Percentiles rank a stretch among this genome's conserved stretches.
Evolutionary conservation across 2,329 filamentous ascomycete species (phyloP).

Genomic region (Pyrenophora tritici-repentis): DNA sequence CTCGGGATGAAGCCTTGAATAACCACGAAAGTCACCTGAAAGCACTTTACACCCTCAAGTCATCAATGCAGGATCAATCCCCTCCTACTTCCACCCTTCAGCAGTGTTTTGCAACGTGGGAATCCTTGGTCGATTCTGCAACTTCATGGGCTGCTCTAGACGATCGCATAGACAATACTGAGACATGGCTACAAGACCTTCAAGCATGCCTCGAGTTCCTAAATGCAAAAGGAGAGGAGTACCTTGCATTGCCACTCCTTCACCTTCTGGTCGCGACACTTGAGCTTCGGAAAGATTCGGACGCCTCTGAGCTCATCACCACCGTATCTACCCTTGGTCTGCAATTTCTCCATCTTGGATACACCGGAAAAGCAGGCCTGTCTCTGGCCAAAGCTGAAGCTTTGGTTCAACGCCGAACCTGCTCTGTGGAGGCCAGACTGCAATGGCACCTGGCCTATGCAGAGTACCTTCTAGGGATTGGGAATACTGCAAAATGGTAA

Average conservation of each 20-base stretch:
- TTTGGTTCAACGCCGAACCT: slow-evolving; percentile 48
- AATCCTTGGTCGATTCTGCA: slow-evolving; percentile 41
- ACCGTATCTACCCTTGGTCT: slow-evolving; percentile 55
- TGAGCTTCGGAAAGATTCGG: slow-evolving; percentile 50
- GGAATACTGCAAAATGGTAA: slow-evolving; percentile 65
- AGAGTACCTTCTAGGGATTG: slow-evolving; percentile 73
- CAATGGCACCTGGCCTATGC: slow-evolving; percentile 72
- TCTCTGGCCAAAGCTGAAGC: slow-evolving; percentile 64
- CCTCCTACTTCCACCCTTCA: slow-evolving; percentile 33
- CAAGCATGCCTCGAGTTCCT: slow-evolving; percentile 61
- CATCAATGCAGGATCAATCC: slow-evolving; percentile 47
- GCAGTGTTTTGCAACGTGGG: slow-evolving; percentile 45
- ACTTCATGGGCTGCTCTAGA: slow-evolving; percentile 48
- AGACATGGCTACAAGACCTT: slow-evolving; percentile 57
- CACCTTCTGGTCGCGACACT: slow-evolving; percentile 55
- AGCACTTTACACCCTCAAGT: slow-evolving; percentile 48
- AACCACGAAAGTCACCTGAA: slow-evolving; percentile 44
- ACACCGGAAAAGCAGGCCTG: slow-evolving; percentile 62
- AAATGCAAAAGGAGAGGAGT: slow-evolving; percentile 61
- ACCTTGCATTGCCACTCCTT: slow-evolving; percentile 55
- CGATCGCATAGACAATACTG: slow-evolving; percentile 56
- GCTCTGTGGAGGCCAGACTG: slow-evolving; percentile 55
- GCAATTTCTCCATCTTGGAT: slow-evolving; percentile 64
- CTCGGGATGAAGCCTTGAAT: slow-evolving; percentile 43
- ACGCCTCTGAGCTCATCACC: slow-evolving; percentile 48